Evolutionary conservation across 768 basidiomycete species (phyloP).

Genomic region (Lentinula guzmanii): DNA sequence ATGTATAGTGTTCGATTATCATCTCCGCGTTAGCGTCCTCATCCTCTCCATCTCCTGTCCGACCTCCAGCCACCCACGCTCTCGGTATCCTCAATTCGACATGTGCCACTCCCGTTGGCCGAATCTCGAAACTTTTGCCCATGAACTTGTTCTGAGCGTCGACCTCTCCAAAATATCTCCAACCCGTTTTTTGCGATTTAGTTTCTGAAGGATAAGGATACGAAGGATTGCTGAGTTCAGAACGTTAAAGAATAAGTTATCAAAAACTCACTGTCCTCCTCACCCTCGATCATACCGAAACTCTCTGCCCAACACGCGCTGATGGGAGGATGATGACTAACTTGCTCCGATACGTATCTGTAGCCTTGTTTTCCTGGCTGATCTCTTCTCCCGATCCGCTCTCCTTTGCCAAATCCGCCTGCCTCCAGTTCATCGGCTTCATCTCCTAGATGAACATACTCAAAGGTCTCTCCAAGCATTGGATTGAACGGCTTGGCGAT

Average conservation of each 20-base stretch:
- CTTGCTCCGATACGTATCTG: slow-evolving; percentile 93
- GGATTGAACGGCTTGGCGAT: slow-evolving; percentile 98
- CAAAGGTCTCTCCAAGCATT: slow-evolving; percentile 92
- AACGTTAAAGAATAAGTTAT: too few relatives aligned
- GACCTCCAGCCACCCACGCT: slow-evolving; percentile 45
- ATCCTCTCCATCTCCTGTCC: not conserved
- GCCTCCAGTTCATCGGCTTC: not conserved
- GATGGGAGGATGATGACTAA: slow-evolving; percentile 95
- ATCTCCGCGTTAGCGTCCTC: slow-evolving; percentile 36
- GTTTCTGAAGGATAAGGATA: not conserved
- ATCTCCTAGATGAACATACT: slow-evolving; percentile 75
- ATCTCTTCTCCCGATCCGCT: not conserved
- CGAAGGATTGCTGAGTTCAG: too few relatives aligned
- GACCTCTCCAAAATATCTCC: slow-evolving; percentile 42
- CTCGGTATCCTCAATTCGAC: slow-evolving; percentile 74
- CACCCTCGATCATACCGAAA: not conserved
- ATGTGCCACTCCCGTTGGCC: slow-evolving; percentile 93
- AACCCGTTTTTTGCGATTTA: not conserved
- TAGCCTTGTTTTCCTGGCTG: slow-evolving; percentile 51
- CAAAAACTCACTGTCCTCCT: not conserved
- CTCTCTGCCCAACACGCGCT: slow-evolving; percentile 90
- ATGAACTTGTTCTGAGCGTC: slow-evolving; percentile 97
- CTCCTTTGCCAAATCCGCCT: not conserved
- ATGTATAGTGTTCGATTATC: slow-evolving; percentile 86
- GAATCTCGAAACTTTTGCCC: slow-evolving; percentile 94